Percentiles rank a stretch among this genome's conserved stretches.
Conservation (phyloP, 1,284 basidiomycete genomes). For the Chalciporus piperatoides region DNA sequence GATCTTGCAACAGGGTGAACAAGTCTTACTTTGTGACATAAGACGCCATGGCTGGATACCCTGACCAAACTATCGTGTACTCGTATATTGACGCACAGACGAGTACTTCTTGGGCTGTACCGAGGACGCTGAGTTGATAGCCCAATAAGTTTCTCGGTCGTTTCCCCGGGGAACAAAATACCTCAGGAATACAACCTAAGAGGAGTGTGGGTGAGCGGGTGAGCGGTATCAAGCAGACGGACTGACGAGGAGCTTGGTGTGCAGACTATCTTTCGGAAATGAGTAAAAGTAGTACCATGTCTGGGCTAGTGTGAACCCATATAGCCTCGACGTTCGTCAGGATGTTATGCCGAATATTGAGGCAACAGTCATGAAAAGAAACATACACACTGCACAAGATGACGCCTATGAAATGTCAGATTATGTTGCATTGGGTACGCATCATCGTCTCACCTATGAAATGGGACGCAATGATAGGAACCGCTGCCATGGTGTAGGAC, state of each 20-base stretch:
- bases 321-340: constrained; percentile 21
- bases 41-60: constrained; percentile 20
- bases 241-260: constrained; percentile 26
- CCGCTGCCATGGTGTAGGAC: constrained; percentile 1
- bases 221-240: neutral
- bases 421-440: neutral
- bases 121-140: constrained; percentile 24
- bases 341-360: neutral
- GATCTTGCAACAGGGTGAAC: neutral
- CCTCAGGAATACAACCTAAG: constrained; percentile 30
- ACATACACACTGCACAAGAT: constrained; percentile 31
- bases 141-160: constrained; percentile 3
- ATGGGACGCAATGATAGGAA: constrained; percentile 27
- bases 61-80: constrained; percentile 31
- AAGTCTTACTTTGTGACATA: constrained; percentile 28
- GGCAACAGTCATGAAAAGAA: neutral
- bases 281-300: constrained; percentile 34
- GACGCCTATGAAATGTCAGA: constrained; percentile 25
- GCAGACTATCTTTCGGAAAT: constrained; percentile 25
- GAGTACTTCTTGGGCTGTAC: constrained; percentile 29
- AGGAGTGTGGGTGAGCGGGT: constrained; percentile 2
- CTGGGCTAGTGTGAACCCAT: constrained; percentile 30
- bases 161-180: constrained; percentile 1
- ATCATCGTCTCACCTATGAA: constrained; percentile 24
- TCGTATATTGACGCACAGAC: constrained; percentile 33